Percentiles rank a stretch among this genome's conserved stretches.
Conservation (phyloP, 305 asterid species). For the Solanum hybrid region DNA sequence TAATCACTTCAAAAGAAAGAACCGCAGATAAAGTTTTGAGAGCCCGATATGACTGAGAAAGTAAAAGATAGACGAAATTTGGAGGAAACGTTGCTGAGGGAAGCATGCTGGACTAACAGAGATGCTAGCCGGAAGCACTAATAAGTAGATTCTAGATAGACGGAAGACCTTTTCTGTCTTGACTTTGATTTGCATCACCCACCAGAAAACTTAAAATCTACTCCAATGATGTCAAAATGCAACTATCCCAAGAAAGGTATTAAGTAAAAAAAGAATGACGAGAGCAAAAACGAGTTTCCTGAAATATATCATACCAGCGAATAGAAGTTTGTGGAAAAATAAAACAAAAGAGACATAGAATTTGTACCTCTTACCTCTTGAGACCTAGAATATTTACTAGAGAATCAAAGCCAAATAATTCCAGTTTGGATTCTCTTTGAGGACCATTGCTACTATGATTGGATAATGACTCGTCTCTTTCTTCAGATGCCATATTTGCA, state of each 20-base stretch:
- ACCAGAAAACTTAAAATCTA: background rate
- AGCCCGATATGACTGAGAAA: background rate
- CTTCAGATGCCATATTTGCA: slow-evolving; percentile 32
- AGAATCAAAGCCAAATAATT: slow-evolving; percentile 92
- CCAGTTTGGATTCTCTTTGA: slow-evolving; percentile 74
- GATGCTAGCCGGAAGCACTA: background rate
- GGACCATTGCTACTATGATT: slow-evolving; percentile 48
- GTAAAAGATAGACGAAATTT: background rate
- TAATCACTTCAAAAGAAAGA: background rate
- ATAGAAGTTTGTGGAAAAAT: background rate
- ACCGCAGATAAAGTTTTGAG: background rate
- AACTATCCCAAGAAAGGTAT: background rate
- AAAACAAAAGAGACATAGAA: slow-evolving; percentile 6
- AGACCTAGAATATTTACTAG: slow-evolving; percentile 94
- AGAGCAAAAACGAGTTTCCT: background rate
- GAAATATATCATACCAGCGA: background rate
- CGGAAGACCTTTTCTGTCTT: background rate
- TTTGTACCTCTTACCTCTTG: slow-evolving; percentile 53
- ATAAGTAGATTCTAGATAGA: background rate
- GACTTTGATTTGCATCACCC: background rate
- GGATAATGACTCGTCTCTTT: slow-evolving; percentile 40
- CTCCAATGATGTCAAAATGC: background rate
- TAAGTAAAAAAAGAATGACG: background rate
- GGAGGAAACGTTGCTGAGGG: background rate
- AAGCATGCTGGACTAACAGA: background rate